Evolutionary conservation across 2,329 filamentous ascomycete species (phyloP), one percentile per base, ranked within the genome.

Genomic region (Geosmithia morbida): DNA sequence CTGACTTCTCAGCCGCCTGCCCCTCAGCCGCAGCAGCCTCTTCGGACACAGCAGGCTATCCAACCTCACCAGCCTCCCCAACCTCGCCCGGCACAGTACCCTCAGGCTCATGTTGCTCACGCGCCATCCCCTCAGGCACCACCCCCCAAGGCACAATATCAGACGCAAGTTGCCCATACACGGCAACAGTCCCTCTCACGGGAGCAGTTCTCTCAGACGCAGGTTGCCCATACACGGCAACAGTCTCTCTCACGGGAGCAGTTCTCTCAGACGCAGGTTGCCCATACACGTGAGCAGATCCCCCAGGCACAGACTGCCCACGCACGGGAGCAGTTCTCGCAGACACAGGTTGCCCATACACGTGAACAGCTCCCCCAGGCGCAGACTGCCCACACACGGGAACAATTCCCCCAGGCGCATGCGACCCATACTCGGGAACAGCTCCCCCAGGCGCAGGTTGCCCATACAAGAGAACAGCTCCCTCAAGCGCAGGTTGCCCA

Each of bases 1-100:
- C 52, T 70, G 16, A 70, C 74, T 19, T 68, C 74, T 0, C 77
- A 80, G 50, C 80, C 33, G 11, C 33, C 33, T 37, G 33, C 33
- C 13, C 33, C 33, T 11, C 33, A 37, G 11, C 11, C 33, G 14
- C 33, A 37, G 11, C 56, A 55, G 43, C 46, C 13, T 43, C 37
- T 41, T 41, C 41, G 30, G 44, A 26, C 14, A 52, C 54, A 45
- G 6, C 44, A 22, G 5, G 43, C 44, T n/a, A 43, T 45, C 17
- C 19, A 16, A 52, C 3, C 51, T 16, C 54, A 56, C 4, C 22
- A 26, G 22, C 22, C 22, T 26, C n/a, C n/a, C n/a, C n/a, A n/a
- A n/a, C n/a, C n/a, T n/a, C n/a, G n/a, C n/a, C n/a, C n/a, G n/a
- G n/a, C n/a, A n/a, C n/a, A n/a, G n/a, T n/a, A n/a, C n/a, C n/a